Base-by-base conservation (phyloP, 2,329 filamentous ascomycete species). In the Talaromyces pinophilus region DNA sequence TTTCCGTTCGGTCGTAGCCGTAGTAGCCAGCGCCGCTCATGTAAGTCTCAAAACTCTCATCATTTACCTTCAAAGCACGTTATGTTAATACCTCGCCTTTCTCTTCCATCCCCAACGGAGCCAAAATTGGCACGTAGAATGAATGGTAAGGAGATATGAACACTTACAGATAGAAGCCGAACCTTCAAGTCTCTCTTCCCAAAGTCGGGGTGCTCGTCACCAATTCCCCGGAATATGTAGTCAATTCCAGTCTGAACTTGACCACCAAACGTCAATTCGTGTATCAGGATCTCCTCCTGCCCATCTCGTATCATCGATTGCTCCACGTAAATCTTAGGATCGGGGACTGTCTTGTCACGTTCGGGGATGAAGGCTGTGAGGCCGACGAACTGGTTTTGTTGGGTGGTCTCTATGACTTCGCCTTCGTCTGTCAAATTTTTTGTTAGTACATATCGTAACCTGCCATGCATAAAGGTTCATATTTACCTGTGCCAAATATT, bases 321-420 rank as follows among this genome's bases (percentile, higher is more conserved):
- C 42, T 70, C 69, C 7, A 70, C 68, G 42, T 69, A 70, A 25
- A 70, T 66, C 40, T 40, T 69, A 2, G 69, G 67, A 30, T 70
- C 63, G 2, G 13, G 64, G 33, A 3, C 48, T 5, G 46, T 15
- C 63, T 67, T 60, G 40, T 65, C 63, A 30, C n/a, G 3, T n/a
- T 61, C 35, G 17, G 35, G 15, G 13, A 65, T 65, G 35, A 65
- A 50, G 35, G 33, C 57, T 2, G 57, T 65, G 25, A 65, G 33
- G 57, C 63, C 30, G 30, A 62, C 46, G 59, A 22, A 61, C 11
- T 28, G 42, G 5, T 17, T 40, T 13, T 46, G n/a, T 19, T 46
- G 55, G 25, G 19, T 19, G n/a, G 35, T 17, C 17, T 46, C n/a
- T 19, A 62, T 19, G 48, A 48, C 44, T 48, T 65, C 63, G 25